phyloP scores from a whole-genome alignment of 495 filamentous ascomycete genomes.

The Penicillium angulare region DNA sequence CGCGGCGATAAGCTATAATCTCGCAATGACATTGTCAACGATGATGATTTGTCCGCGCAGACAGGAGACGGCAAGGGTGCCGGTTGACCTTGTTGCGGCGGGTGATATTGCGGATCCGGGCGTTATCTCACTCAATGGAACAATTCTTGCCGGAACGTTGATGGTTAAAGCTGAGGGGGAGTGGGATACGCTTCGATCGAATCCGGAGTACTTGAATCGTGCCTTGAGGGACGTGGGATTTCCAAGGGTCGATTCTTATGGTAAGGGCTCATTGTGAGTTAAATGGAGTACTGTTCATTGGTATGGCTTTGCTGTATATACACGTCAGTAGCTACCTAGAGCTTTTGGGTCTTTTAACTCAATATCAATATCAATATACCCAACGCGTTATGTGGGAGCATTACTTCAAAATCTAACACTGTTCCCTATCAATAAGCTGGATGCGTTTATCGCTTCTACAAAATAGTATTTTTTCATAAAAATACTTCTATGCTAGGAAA shows the following conservation, averaged over 20 bases:
- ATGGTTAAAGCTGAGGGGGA: constrained; percentile 74
- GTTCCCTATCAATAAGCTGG: too few relatives aligned
- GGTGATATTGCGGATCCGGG: constrained; percentile 49
- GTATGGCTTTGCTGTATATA: too few relatives aligned
- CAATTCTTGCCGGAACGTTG: constrained; percentile 74
- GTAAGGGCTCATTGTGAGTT: constrained; percentile 20
- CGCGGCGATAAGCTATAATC: constrained; percentile 71
- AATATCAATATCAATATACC: too few relatives aligned
- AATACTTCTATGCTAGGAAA: too few relatives aligned
- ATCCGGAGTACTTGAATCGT: constrained; percentile 49
- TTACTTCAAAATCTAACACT: too few relatives aligned
- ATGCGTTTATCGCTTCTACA: too few relatives aligned
- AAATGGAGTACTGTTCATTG: neutral
- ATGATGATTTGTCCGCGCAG: constrained; percentile 70
- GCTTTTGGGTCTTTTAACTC: too few relatives aligned
- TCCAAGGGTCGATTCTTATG: constrained; percentile 31
- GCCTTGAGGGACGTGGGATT: constrained; percentile 63
- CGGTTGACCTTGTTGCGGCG: constrained; percentile 18
- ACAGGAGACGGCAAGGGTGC: constrained; percentile 39
- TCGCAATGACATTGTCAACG: constrained; percentile 65
- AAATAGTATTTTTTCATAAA: too few relatives aligned
- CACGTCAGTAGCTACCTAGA: too few relatives aligned
- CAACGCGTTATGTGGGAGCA: too few relatives aligned
- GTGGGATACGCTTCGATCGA: constrained; percentile 60
- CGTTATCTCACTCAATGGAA: constrained; percentile 69